Evolutionary conservation across 768 basidiomycete genomes (phyloP).

Genomic region (Mycena sanguinolenta): DNA sequence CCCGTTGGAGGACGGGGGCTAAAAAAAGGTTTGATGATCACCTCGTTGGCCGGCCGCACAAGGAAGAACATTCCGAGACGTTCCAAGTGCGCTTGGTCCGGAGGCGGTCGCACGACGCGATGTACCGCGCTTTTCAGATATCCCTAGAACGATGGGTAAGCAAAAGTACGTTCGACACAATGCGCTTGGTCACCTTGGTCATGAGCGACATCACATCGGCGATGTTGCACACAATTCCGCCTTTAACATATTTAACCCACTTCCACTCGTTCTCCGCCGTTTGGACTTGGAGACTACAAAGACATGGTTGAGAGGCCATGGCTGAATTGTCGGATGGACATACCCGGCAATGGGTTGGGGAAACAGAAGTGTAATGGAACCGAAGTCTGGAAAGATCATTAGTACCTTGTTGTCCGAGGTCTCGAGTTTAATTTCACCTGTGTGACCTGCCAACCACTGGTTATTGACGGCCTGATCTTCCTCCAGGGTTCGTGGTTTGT

Average conservation of each 20-base stretch:
- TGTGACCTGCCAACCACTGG: slow-evolving; percentile 64
- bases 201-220: slow-evolving; percentile 60
- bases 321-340: neutral
- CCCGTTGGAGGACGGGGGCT: slow-evolving; percentile 58
- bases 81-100: slow-evolving; percentile 55
- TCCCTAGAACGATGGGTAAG: slow-evolving; percentile 39
- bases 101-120: slow-evolving; percentile 62
- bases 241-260: slow-evolving; percentile 49
- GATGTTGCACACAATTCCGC: slow-evolving; percentile 50
- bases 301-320: too few relatives aligned
- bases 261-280: slow-evolving; percentile 49
- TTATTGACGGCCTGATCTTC: slow-evolving; percentile 56
- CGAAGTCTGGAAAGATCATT: slow-evolving; percentile 19
- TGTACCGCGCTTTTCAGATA: slow-evolving; percentile 64
- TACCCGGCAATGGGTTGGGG: slow-evolving; percentile 50
- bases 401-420: neutral
- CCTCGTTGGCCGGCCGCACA: slow-evolving; percentile 53
- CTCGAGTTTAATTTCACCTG: slow-evolving; percentile 44
- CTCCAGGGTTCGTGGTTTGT: slow-evolving; percentile 52
- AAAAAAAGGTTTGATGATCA: slow-evolving; percentile 50
- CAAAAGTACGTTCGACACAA: neutral
- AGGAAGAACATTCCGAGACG: slow-evolving; percentile 65
- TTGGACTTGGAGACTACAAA: slow-evolving; percentile 48
- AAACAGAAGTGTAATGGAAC: slow-evolving; percentile 53
- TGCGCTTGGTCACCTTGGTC: slow-evolving; percentile 35